These are phyloP conservation scores for Neopestalotiopsis sp. DNA, from an alignment of 2,329 filamentous ascomycete genomes.

Conservation along the genomic window DNA sequence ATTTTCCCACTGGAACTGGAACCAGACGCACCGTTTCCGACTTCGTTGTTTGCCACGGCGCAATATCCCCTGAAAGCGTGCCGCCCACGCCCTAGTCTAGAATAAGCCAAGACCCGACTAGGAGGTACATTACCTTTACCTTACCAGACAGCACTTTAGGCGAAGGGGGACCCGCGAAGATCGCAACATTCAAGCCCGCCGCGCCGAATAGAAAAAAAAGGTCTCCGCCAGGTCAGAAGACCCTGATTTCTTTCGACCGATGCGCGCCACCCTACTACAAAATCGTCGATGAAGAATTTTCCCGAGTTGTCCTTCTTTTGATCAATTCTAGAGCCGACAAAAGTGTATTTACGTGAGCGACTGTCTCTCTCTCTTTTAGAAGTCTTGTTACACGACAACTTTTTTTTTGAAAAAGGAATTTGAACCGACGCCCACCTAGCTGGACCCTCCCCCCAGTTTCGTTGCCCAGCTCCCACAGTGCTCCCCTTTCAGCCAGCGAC, in stretches of 20 bases:
- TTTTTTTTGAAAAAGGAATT: neutral
- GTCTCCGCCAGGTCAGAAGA: constrained; percentile 7
- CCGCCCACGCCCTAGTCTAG: constrained; percentile 17
- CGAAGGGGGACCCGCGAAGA: constrained; percentile 19
- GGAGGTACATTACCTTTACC: neutral
- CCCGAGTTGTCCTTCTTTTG: neutral
- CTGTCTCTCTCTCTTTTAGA: neutral
- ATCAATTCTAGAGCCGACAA: neutral
- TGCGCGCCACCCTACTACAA: constrained; percentile 4
- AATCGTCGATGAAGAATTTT: neutral
- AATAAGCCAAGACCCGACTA: constrained; percentile 18
- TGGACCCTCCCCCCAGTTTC: neutral
- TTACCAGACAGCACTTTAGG: constrained; percentile 8
- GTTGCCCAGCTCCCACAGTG: neutral
- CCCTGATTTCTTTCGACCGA: neutral
- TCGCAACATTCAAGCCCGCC: constrained; percentile 17
- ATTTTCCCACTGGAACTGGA: neutral
- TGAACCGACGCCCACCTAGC: neutral
- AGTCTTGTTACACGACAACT: neutral
- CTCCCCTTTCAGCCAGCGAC: neutral
- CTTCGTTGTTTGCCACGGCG: neutral
- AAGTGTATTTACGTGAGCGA: neutral
- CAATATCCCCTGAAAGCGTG: constrained; percentile 5
- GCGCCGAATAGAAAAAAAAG: neutral
- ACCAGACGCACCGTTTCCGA: neutral